phyloP scores from a whole-genome alignment of 2,329 filamentous ascomycete genomes.

The Cercospora sesami region DNA sequence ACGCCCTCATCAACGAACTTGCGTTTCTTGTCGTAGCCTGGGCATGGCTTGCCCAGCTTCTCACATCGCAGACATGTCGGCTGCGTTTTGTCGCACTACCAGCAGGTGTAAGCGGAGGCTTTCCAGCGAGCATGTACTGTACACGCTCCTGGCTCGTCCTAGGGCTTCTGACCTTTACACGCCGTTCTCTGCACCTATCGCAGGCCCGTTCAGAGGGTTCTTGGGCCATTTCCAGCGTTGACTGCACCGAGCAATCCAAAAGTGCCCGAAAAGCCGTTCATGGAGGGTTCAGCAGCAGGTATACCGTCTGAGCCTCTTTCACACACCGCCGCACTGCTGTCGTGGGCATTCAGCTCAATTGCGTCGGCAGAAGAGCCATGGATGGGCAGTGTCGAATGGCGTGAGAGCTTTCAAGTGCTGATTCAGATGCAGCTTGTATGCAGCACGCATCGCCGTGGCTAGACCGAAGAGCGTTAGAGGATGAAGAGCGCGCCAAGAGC shows the following conservation, averaged over 20 bases:
- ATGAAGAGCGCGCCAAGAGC: not conserved
- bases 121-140: not conserved
- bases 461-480: slow-evolving; percentile 1
- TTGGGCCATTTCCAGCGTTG: slow-evolving; percentile 28
- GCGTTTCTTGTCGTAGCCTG: slow-evolving; percentile 41
- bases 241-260: slow-evolving; percentile 4
- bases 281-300: not conserved
- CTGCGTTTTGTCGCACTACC: slow-evolving; percentile 37
- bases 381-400: slow-evolving; percentile 13
- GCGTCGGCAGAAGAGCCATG: not conserved
- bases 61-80: slow-evolving; percentile 38
- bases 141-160: not conserved
- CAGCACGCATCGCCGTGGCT: not conserved
- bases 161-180: slow-evolving; percentile 35
- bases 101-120: slow-evolving; percentile 5
- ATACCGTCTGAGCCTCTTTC: not conserved
- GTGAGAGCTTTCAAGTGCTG: slow-evolving; percentile 7
- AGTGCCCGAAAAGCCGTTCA: not conserved
- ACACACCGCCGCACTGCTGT: not conserved
- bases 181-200: slow-evolving; percentile 38
- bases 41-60: slow-evolving; percentile 40
- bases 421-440: slow-evolving; percentile 5
- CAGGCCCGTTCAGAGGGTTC: slow-evolving; percentile 37
- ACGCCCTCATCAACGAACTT: slow-evolving; percentile 41
- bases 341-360: not conserved